Percentiles rank a stretch among this genome's conserved stretches.
Evolutionary conservation across 2,329 filamentous ascomycete genomes (phyloP).

Genomic region (Aspergillus brunneoviolaceus): DNA sequence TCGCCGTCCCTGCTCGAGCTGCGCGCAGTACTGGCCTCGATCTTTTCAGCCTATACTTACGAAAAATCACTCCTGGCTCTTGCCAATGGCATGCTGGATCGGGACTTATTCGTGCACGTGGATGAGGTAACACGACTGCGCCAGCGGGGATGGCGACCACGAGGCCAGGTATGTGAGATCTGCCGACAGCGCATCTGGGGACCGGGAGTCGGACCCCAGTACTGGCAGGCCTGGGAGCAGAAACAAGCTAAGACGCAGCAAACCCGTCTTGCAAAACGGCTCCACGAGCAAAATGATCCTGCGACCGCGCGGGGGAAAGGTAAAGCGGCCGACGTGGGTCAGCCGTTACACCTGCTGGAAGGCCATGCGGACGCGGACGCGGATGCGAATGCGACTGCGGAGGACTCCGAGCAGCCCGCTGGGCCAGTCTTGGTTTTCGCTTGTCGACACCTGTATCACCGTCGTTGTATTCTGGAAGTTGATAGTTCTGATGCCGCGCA

Average conservation of each 20-base stretch:
- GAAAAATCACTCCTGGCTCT: conserved; percentile 85
- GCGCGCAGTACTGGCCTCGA: conserved; percentile 77
- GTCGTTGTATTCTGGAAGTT: conserved; percentile 42
- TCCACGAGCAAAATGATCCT: conserved; percentile 31
- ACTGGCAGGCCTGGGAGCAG: conserved; percentile 81
- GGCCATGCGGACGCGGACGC: conserved; percentile 15
- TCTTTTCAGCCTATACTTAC: conserved; percentile 94
- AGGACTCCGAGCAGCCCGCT: conserved; percentile 9
- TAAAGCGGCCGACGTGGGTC: conserved; percentile 35
- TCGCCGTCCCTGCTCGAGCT: conserved; percentile 87
- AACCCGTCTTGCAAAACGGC: conserved; percentile 29
- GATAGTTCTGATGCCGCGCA: not conserved
- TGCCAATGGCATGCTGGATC: conserved; percentile 81
- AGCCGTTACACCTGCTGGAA: conserved; percentile 16
- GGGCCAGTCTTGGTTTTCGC: conserved; percentile 47
- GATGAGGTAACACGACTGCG: conserved; percentile 70
- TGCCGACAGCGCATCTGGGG: conserved; percentile 86
- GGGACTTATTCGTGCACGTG: conserved; percentile 84
- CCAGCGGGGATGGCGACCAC: conserved; percentile 84
- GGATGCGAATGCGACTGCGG: not conserved
- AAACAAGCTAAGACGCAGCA: conserved; percentile 42
- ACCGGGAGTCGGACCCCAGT: conserved; percentile 71
- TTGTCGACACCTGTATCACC: conserved; percentile 52
- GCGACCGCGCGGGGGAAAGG: conserved; percentile 37
- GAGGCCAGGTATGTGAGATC: conserved; percentile 81